Evolutionary conservation across 2,329 filamentous ascomycete genomes (phyloP).

Genomic region (Botrytis tulipae): DNA sequence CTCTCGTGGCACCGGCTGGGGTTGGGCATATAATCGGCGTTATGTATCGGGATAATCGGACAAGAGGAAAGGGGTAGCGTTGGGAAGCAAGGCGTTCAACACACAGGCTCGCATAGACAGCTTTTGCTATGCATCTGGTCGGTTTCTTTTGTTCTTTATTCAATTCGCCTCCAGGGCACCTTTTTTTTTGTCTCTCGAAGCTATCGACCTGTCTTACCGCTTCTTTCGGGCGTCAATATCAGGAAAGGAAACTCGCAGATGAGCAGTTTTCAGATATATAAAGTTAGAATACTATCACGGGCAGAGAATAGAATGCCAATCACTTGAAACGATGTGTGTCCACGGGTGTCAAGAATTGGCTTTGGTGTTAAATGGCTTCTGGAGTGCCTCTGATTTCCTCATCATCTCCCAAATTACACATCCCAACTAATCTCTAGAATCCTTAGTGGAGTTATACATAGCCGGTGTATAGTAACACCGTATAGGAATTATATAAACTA

Average conservation of each 20-base stretch:
- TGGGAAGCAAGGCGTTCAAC: background rate
- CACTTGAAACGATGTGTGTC: background rate
- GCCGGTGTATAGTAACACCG: no score
- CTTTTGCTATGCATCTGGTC: background rate
- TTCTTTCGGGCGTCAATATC: background rate
- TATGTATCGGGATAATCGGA: background rate
- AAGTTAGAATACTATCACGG: background rate
- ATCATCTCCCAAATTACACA: background rate
- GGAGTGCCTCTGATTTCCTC: background rate
- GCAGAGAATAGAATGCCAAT: background rate
- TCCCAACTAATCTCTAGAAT: background rate
- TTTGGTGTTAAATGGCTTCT: background rate
- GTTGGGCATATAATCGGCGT: constrained; percentile 8
- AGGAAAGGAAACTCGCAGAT: background rate
- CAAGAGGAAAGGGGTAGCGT: background rate
- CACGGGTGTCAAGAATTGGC: background rate
- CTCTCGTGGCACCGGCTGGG: background rate
- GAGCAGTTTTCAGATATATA: background rate
- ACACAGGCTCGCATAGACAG: background rate
- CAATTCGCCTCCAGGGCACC: background rate
- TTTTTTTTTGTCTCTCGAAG: background rate
- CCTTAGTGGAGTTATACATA: no score
- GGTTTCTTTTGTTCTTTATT: background rate
- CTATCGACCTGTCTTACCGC: background rate
- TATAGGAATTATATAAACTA: no score